These are phyloP conservation scores for Arthroderma sp. DNA, from an alignment of 2,329 filamentous ascomycete genomes.

Conservation along the genomic window DNA sequence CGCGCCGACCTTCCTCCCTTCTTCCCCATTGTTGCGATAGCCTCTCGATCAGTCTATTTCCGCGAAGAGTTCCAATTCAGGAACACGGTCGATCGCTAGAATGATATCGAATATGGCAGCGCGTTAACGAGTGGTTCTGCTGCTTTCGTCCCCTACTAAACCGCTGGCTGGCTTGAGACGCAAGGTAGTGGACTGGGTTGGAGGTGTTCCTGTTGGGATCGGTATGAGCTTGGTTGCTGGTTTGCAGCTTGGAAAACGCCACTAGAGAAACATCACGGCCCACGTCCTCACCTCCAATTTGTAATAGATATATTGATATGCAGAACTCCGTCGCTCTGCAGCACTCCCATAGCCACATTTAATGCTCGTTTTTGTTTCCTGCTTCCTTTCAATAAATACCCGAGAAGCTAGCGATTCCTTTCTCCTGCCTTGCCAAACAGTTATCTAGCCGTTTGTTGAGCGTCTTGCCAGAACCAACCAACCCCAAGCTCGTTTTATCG, in stretches of 20 bases:
- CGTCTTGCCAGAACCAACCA: not conserved
- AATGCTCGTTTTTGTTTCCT: not conserved
- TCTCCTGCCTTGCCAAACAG: not conserved
- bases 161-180: too few species aligned
- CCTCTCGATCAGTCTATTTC: not conserved
- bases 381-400: not conserved
- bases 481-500: not conserved
- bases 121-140: not conserved
- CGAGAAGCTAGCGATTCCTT: not conserved
- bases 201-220: not conserved
- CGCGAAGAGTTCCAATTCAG: not conserved
- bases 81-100: not conserved
- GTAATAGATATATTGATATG: not conserved
- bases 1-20: slow-evolving; percentile 15
- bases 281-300: not conserved
- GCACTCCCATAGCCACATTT: not conserved
- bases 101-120: not conserved
- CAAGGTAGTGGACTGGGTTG: not conserved
- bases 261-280: not conserved
- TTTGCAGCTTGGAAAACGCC: not conserved
- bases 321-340: not conserved
- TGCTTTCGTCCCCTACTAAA: not conserved
- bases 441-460: not conserved
- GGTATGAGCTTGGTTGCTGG: not conserved
- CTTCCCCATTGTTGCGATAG: not conserved